A percentile compares a stretch with the other conserved stretches of the same genome.
These are phyloP conservation scores for Beauveria asiatica DNA, from an alignment of 2,329 filamentous ascomycete species.

Conservation along the genomic window DNA sequence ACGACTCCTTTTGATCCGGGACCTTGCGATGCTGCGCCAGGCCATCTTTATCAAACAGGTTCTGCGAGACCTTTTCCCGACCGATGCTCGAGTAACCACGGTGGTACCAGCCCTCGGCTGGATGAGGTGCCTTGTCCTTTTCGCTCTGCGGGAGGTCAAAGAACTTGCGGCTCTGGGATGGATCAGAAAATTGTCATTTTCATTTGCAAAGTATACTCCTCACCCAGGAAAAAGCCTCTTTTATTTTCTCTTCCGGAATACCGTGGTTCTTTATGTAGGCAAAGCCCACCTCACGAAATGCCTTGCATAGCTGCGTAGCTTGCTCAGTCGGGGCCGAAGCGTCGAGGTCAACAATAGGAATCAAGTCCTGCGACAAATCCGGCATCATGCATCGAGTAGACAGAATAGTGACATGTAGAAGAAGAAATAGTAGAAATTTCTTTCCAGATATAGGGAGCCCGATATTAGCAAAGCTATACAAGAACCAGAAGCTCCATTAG, in stretches of 20 bases:
- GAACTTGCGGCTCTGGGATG: conserved; percentile 19
- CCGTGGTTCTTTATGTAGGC: conserved; percentile 27
- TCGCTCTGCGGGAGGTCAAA: conserved; percentile 23
- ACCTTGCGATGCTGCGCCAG: conserved; percentile 14
- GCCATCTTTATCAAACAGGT: conserved; percentile 18
- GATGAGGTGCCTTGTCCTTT: conserved; percentile 25
- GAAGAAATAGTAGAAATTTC: background rate
- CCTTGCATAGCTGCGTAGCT: conserved; percentile 18
- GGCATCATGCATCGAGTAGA: background rate
- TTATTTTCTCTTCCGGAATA: conserved; percentile 24
- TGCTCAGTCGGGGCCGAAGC: background rate
- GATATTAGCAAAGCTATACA: no score
- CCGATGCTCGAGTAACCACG: conserved; percentile 28
- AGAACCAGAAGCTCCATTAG: background rate
- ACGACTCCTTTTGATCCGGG: conserved; percentile 29
- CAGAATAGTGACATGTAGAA: background rate
- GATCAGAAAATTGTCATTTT: background rate
- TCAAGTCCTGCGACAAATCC: background rate
- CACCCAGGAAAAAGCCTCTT: conserved; percentile 30
- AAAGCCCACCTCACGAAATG: conserved; percentile 25
- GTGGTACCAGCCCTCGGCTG: conserved; percentile 26
- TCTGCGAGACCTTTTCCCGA: conserved; percentile 26
- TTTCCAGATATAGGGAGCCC: no score
- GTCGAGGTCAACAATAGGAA: conserved; percentile 4
- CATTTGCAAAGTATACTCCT: background rate